These are phyloP conservation scores for Podospora appendiculata DNA, from an alignment of 495 filamentous ascomycete genomes.

Conservation along the genomic window DNA sequence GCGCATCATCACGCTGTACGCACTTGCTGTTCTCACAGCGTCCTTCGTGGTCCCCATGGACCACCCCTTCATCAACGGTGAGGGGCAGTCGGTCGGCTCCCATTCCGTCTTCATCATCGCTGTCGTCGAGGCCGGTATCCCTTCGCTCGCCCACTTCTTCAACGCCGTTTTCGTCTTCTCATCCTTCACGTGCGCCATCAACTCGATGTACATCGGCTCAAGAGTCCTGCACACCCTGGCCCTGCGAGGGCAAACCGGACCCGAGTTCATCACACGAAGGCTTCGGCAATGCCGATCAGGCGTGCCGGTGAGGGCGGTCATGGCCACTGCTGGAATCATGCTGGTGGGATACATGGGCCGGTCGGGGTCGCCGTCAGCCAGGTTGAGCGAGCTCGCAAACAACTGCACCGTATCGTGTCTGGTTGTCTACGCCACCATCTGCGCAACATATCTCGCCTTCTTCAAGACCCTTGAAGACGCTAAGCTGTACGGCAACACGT, in stretches of 20 bases:
- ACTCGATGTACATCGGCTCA: conserved; percentile 38
- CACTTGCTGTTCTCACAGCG: conserved; percentile 30
- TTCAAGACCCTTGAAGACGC: conserved; percentile 27
- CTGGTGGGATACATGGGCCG: conserved; percentile 41
- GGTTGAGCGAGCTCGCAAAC: conserved; percentile 31
- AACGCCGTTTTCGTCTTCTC: conserved; percentile 44
- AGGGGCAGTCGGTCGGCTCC: conserved; percentile 29
- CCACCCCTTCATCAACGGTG: conserved; percentile 36
- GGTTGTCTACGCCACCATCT: conserved; percentile 37
- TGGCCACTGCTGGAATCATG: conserved; percentile 34
- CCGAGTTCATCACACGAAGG: conserved; percentile 28
- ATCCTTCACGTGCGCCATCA: conserved; percentile 37
- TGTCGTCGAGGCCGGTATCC: conserved; percentile 34
- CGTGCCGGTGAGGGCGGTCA: conserved; percentile 42
- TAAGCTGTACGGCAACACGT: conserved; percentile 24
- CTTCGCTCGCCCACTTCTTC: conserved; percentile 34
- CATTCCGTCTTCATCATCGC: conserved; percentile 40
- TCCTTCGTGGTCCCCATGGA: conserved; percentile 39
- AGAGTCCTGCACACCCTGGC: conserved; percentile 40
- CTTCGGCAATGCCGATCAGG: conserved; percentile 30
- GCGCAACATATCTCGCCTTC: conserved; percentile 34
- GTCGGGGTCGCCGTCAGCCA: conserved; percentile 23
- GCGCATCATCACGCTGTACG: conserved; percentile 38
- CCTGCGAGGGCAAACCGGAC: conserved; percentile 28
- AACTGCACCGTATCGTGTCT: conserved; percentile 39